Evolutionary conservation across 2,329 filamentous ascomycete species (phyloP).

Genomic region (Davidsoniella neocaledoniae): DNA sequence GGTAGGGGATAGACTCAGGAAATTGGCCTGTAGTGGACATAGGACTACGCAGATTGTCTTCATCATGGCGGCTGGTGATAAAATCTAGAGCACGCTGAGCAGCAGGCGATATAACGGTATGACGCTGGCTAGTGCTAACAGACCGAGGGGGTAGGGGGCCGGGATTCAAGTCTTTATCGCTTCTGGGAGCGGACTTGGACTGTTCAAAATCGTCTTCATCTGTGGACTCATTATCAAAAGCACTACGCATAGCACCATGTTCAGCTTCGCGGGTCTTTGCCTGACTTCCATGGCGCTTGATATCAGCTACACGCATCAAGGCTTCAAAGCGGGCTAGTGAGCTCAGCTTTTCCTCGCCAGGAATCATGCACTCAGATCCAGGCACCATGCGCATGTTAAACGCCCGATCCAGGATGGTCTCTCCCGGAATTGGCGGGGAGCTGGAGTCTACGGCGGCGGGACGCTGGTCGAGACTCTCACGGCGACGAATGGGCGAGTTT

Average conservation of each 20-base stretch:
- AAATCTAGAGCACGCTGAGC: conserved; percentile 35
- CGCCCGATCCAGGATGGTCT: conserved; percentile 50
- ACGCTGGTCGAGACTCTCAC: conserved; percentile 33
- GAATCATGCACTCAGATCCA: conserved; percentile 35
- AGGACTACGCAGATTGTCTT: conserved; percentile 16
- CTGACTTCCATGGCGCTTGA: conserved; percentile 27
- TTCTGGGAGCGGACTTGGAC: neutral
- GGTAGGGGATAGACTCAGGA: conserved; percentile 15
- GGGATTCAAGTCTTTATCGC: neutral
- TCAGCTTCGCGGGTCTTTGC: conserved; percentile 18
- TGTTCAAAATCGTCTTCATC: conserved; percentile 22
- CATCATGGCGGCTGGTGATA: conserved; percentile 25
- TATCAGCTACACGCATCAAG: conserved; percentile 44
- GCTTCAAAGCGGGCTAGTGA: conserved; percentile 50
- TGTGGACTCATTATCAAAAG: conserved; percentile 22
- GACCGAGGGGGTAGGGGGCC: neutral
- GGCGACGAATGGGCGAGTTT: conserved; percentile 37
- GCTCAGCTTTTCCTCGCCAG: conserved; percentile 45
- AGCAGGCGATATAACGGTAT: conserved; percentile 26
- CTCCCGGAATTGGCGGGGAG: conserved; percentile 37
- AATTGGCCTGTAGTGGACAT: conserved; percentile 10
- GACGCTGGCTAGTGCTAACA: conserved; percentile 17
- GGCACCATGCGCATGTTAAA: conserved; percentile 48
- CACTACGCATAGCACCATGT: conserved; percentile 13
- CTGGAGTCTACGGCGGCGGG: conserved; percentile 25